phyloP scores from a whole-genome alignment of 768 basidiomycete genomes.

The Serendipita sp. region DNA sequence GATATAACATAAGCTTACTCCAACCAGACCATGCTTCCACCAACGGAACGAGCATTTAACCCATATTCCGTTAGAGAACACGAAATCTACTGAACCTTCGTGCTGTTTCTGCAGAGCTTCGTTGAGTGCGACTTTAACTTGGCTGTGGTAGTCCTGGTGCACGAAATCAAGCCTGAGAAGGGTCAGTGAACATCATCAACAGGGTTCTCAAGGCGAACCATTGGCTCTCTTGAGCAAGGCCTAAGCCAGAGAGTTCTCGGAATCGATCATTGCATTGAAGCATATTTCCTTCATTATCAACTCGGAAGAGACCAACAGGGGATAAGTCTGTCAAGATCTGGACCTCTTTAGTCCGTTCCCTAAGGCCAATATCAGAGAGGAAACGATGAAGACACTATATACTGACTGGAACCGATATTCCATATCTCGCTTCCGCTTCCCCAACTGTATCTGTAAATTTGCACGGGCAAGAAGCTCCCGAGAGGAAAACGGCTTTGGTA shows the following conservation, averaged over 20 bases:
- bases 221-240: not conserved
- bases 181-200: not conserved
- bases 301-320: constrained; percentile 11
- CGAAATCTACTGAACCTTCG: not conserved
- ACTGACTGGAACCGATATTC: constrained; percentile 6
- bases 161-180: not conserved
- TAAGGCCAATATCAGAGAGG: constrained; percentile 13
- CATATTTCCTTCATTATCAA: constrained; percentile 2
- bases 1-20: not conserved
- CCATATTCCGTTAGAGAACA: not conserved
- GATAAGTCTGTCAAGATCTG: constrained; percentile 19
- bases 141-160: not conserved
- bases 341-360: constrained; percentile 17
- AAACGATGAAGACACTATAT: not conserved
- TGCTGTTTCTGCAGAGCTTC: not conserved
- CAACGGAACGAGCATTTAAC: not conserved
- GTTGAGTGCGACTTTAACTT: not conserved
- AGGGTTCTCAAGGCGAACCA: not conserved
- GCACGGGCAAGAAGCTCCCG: constrained; percentile 24
- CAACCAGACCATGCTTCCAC: not conserved
- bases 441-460: constrained; percentile 25
- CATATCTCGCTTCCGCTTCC: constrained; percentile 18
- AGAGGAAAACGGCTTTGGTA: constrained; percentile 25
- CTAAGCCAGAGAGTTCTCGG: constrained; percentile 1
- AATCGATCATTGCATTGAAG: constrained; percentile 1